phyloP scores from a whole-genome alignment of 2,329 filamentous ascomycete species.

The Dryadomyces quercivorus region DNA sequence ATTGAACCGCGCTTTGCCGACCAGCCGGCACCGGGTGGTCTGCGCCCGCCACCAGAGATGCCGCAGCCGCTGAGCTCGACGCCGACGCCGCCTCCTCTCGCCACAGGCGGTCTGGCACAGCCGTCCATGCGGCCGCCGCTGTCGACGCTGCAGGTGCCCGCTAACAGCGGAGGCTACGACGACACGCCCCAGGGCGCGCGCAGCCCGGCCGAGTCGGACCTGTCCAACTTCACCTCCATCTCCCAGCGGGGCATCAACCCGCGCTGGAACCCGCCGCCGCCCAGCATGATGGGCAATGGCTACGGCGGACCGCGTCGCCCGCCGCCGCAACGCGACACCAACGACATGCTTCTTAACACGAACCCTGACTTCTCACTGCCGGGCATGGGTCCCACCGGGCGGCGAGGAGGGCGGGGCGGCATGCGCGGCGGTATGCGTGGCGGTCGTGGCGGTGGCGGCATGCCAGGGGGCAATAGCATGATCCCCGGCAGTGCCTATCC shows the following conservation, averaged over 20 bases:
- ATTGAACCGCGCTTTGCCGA: constrained; percentile 77
- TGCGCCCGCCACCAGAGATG: constrained; percentile 14
- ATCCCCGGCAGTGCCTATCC: constrained; percentile 43
- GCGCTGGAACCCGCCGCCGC: constrained; percentile 57
- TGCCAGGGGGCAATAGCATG: constrained; percentile 22
- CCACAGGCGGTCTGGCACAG: constrained; percentile 4
- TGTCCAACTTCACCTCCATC: constrained; percentile 79
- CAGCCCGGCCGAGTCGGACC: constrained; percentile 67
- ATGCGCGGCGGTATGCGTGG: constrained; percentile 9
- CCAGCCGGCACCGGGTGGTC: constrained; percentile 6
- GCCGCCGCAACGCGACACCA: constrained; percentile 40
- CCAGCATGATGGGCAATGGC: constrained; percentile 26
- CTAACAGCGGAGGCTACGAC: constrained; percentile 17
- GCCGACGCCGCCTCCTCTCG: too few relatives aligned
- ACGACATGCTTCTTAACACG: constrained; percentile 61
- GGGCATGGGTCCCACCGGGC: constrained; percentile 15
- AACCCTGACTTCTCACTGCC: constrained; percentile 79
- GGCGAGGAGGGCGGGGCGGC: constrained; percentile 2
- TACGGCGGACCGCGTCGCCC: constrained; percentile 22
- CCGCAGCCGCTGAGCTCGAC: constrained; percentile 5
- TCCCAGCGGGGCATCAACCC: constrained; percentile 83
- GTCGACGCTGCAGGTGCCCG: constrained; percentile 16
- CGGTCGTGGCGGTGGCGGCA: neutral
- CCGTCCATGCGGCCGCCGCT: neutral
- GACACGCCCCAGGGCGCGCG: constrained; percentile 35